A percentile compares a stretch with the other conserved stretches of the same genome.
phyloP scores from a whole-genome alignment of 495 filamentous ascomycete genomes.

The Xylaria acuta region DNA sequence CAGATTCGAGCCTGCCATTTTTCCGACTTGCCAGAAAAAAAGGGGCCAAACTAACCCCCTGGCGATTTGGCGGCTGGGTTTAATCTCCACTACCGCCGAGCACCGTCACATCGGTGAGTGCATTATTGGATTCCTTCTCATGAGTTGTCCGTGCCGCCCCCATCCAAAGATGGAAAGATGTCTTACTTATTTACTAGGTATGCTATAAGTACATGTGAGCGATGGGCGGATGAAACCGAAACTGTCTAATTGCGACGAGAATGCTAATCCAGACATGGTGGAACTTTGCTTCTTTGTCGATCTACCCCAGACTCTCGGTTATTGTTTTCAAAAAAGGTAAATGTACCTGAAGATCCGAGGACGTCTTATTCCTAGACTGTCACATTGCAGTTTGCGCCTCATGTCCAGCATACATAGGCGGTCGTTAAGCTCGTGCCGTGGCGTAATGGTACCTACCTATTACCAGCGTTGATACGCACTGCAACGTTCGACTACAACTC shows the following conservation, averaged over 20 bases:
- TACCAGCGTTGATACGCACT: background rate
- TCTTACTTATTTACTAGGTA: background rate
- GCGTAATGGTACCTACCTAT: slow-evolving; percentile 1
- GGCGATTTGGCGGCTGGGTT: slow-evolving; percentile 11
- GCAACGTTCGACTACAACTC: slow-evolving; percentile 7
- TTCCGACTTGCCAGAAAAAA: background rate
- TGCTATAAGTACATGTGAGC: background rate
- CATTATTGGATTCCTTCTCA: slow-evolving; percentile 14
- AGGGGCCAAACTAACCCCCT: slow-evolving; percentile 3
- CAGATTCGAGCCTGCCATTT: background rate
- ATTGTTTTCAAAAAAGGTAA: slow-evolving; percentile 9
- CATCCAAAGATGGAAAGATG: background rate
- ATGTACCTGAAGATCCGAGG: slow-evolving; percentile 21
- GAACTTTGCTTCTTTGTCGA: slow-evolving; percentile 9
- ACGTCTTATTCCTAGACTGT: background rate
- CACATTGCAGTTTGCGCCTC: slow-evolving; percentile 4
- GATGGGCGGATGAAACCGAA: slow-evolving; percentile 13
- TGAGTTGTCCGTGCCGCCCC: slow-evolving; percentile 6
- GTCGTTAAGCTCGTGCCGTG: slow-evolving; percentile 4
- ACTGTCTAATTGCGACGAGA: background rate
- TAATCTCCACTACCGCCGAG: slow-evolving; percentile 16
- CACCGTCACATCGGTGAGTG: slow-evolving; percentile 12
- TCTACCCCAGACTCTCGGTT: slow-evolving; percentile 19
- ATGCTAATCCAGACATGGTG: background rate
- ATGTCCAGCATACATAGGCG: slow-evolving; percentile 4